Evolutionary conservation across 2,329 filamentous ascomycete genomes (phyloP), one percentile per base, ranked within the genome.

Genomic region (Xylariaceae sp.): DNA sequence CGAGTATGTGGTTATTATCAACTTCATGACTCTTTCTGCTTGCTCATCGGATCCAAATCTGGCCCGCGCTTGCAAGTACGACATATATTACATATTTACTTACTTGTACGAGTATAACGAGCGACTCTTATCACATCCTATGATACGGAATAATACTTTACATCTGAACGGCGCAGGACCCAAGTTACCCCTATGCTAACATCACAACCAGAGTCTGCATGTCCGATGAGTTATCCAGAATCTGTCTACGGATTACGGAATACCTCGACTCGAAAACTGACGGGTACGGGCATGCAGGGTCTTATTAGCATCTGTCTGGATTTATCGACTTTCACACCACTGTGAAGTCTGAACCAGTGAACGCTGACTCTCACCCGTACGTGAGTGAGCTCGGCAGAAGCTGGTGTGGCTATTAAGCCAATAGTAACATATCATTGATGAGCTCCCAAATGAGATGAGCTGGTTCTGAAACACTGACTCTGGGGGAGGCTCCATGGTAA

Each of bases 401-500:
- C 17, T 11, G 13, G 52, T 30, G 15, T 35, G 35, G 11, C n/a
- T 53, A 47, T 39, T n/a, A 35, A 39, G 44, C 11, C 42, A 50
- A 10, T 23, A 30, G 44, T 30, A 39, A n/a, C 34, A 57, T 10
- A n/a, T 17, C 11, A 45, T 45, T 10, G 9, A 42, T 44, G 47
- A 15, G 17, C 45, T 51, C 23, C 35, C 23, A 37, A 52, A n/a
- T 8, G 30, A 23, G 30, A 35, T 51, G 49, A 53, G 49, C 55
- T 44, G 52, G 53, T 54, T 61, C 51, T 48, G 50, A 63, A 47
- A 51, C 53, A 37, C 30, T 39, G n/a, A 51, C 37, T 58, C 23
- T 30, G 52, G 34, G 23, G 51, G 42, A 44, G 48, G 30, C 34
- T 42, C 42, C 13, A 18, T 45, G 61, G 55, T 61, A 34, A 55